Conservation (phyloP, 176 grass and related monocot species). For the Oropetium thomaeum region DNA sequence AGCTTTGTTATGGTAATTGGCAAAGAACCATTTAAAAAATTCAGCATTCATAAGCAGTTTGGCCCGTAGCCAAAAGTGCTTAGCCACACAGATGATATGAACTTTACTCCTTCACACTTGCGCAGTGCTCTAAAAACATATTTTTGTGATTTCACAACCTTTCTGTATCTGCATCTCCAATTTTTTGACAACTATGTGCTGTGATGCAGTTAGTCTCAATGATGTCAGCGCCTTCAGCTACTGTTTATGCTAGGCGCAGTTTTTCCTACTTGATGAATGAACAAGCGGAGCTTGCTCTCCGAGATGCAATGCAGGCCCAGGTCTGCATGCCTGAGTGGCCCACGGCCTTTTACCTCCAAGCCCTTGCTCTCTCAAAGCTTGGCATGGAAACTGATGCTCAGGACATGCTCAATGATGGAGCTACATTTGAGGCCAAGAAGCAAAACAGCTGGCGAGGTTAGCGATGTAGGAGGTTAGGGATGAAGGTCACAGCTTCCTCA, state of each 20-base stretch:
- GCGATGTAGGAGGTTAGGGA: slow-evolving; percentile 25
- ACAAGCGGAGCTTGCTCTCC: slow-evolving; percentile 88
- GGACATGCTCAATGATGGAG: slow-evolving; percentile 97
- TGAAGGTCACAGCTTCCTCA: neutral
- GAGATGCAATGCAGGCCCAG: slow-evolving; percentile 98
- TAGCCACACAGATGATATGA: neutral
- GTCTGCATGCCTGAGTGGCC: slow-evolving; percentile 99
- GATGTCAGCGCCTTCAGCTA: slow-evolving; percentile 87
- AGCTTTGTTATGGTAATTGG: neutral
- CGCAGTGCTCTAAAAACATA: neutral
- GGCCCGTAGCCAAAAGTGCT: neutral
- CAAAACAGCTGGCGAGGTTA: slow-evolving; percentile 89
- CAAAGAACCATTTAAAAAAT: neutral
- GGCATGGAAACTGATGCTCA: slow-evolving; percentile 98
- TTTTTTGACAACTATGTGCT: slow-evolving; percentile 16
- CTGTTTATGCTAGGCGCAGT: slow-evolving; percentile 79
- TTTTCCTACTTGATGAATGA: slow-evolving; percentile 95
- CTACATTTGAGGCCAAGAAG: slow-evolving; percentile 89
- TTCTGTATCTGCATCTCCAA: neutral
- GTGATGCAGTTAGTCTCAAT: slow-evolving; percentile 73
- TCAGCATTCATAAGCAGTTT: neutral
- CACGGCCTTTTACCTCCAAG: slow-evolving; percentile 93
- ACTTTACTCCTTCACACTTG: neutral
- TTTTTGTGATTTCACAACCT: slow-evolving; percentile 1
- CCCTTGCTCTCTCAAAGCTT: slow-evolving; percentile 90